These are phyloP conservation scores for Lentinus brumalis DNA, from an alignment of 768 basidiomycete species.

Conservation along the genomic window DNA sequence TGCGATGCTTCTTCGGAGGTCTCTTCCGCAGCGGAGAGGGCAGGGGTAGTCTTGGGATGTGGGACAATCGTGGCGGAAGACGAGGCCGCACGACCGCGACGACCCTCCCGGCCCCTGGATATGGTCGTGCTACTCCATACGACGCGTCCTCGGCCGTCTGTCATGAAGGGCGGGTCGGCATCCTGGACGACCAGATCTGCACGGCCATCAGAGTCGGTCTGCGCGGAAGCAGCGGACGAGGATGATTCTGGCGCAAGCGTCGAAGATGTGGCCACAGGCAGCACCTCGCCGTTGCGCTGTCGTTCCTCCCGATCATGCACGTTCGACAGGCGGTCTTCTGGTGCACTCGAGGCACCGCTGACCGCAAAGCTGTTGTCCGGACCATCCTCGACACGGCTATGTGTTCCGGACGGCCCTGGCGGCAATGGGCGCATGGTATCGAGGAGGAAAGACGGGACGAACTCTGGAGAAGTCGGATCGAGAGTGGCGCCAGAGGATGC, in stretches of 20 bases:
- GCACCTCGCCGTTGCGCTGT: not conserved
- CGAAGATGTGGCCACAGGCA: not conserved
- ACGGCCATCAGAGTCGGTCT: too few relatives aligned
- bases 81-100: constrained; percentile 5
- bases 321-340: not conserved
- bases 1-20: not conserved
- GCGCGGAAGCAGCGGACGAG: too few relatives aligned
- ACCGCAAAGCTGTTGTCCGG: not conserved
- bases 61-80: constrained; percentile 1
- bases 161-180: constrained; percentile 33
- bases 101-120: constrained; percentile 11
- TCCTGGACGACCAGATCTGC: constrained; percentile 14
- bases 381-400: not conserved
- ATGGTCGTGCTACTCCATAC: constrained; percentile 33
- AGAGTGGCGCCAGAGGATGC: not conserved
- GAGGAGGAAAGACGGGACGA: constrained; percentile 6
- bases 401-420: not conserved
- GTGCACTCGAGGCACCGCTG: not conserved
- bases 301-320: not conserved
- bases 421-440: constrained; percentile 10
- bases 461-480: constrained; percentile 11
- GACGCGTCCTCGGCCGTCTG: constrained; percentile 38
- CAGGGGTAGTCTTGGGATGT: not conserved
- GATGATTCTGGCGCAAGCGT: not conserved
- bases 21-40: not conserved